Evolutionary conservation across 495 filamentous ascomycete genomes (phyloP).

Genomic region (Annulohypoxylon moriforme): DNA sequence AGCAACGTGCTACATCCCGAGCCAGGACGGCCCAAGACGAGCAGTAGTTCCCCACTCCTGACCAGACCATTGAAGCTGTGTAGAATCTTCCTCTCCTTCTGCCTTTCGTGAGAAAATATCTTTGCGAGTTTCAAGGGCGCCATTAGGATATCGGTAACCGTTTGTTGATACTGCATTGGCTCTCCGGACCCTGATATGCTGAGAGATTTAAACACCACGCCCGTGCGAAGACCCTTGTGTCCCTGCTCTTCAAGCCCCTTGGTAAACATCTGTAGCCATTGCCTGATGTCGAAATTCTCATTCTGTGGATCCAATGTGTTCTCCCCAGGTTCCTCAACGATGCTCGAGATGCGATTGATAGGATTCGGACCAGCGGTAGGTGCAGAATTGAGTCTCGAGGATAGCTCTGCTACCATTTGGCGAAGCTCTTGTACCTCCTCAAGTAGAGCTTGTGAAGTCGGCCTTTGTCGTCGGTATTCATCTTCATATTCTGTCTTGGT

Average conservation of each 20-base stretch:
- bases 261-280: constrained; percentile 10
- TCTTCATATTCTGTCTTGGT: constrained; percentile 7
- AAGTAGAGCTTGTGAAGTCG: constrained; percentile 4
- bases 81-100: constrained; percentile 6
- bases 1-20: constrained; percentile 8
- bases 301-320: neutral
- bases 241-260: constrained; percentile 12
- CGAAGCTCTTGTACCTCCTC: constrained; percentile 16
- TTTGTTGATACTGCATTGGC: constrained; percentile 5
- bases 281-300: constrained; percentile 5
- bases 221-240: constrained; percentile 11
- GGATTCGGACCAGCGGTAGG: neutral
- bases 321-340: neutral
- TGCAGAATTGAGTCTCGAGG: neutral
- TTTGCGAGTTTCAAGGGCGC: neutral
- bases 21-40: constrained; percentile 6
- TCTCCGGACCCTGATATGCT: constrained; percentile 12
- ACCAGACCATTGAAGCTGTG: constrained; percentile 9
- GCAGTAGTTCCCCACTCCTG: constrained; percentile 5
- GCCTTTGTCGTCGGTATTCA: constrained; percentile 1
- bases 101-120: neutral
- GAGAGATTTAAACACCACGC: constrained; percentile 6
- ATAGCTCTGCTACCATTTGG: constrained; percentile 11
- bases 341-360: neutral
- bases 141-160: constrained; percentile 4